Conservation (phyloP, 192 early-diverging fungal genomes). For the Linnemannia schmuckeri region DNA sequence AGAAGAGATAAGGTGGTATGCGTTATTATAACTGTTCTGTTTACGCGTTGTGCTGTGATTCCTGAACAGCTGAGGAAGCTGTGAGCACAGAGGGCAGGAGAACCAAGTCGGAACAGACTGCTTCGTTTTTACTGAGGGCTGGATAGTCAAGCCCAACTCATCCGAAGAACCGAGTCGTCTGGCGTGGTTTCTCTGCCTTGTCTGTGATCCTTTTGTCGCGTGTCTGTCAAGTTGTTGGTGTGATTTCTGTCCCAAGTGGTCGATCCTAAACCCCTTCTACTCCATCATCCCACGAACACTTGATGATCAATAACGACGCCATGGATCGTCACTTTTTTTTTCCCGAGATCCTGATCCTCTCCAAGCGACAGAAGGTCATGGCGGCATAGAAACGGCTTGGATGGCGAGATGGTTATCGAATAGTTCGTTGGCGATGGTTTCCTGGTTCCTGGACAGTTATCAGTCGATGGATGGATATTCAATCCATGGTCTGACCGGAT, state of each 20-base stretch:
- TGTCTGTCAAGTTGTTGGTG: not conserved
- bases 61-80: not conserved
- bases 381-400: not conserved
- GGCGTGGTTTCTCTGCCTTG: not conserved
- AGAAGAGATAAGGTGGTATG: not conserved
- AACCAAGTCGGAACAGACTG: no score
- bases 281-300: not conserved
- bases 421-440: not conserved
- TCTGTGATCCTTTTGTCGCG: not conserved
- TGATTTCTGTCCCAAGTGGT: not conserved
- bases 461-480: not conserved
- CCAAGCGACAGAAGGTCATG: not conserved
- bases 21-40: not conserved
- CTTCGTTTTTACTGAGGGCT: no score
- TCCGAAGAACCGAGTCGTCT: not conserved
- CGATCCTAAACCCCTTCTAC: not conserved
- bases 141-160: no score
- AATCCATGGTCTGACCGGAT: not conserved
- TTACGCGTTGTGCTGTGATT: not conserved
- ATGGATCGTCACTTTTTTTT: not conserved
- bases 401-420: not conserved
- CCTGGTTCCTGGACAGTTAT: not conserved
- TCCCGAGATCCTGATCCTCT: not conserved
- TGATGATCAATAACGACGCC: slow-evolving; percentile 1
- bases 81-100: not conserved